Percentiles rank a stretch among this genome's conserved stretches.
phyloP scores from a whole-genome alignment of 1,139 yeast genomes.

The Saccharomyces uvarum region DNA sequence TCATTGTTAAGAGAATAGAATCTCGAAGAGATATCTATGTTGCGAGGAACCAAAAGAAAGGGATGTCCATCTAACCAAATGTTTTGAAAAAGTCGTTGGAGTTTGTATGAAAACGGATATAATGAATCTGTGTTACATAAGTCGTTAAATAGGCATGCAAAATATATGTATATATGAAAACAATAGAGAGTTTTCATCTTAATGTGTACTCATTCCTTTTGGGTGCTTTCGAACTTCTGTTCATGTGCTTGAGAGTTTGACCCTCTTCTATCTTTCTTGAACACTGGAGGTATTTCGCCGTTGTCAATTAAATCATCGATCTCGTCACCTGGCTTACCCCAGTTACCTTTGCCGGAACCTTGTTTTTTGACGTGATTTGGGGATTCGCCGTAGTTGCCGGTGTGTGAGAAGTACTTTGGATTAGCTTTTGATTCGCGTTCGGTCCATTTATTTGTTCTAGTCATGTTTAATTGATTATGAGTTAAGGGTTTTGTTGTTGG shows the following conservation, averaged over 20 bases:
- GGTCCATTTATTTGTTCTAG: constrained; percentile 81
- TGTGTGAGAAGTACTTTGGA: constrained; percentile 70
- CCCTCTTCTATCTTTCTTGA: constrained; percentile 39
- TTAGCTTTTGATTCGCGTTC: constrained; percentile 51
- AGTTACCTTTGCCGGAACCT: constrained; percentile 77
- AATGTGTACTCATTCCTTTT: constrained; percentile 9
- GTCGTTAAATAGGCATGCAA: constrained; percentile 1
- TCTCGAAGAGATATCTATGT: constrained; percentile 27
- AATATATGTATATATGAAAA: constrained; percentile 5
- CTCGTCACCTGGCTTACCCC: constrained; percentile 71
- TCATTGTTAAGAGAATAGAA: constrained; percentile 30
- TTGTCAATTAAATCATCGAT: constrained; percentile 41
- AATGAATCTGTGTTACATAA: not conserved
- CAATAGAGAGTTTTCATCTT: not conserved
- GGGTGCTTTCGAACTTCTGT: constrained; percentile 30
- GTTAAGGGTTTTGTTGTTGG: not conserved
- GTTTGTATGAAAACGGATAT: not conserved
- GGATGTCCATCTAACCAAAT: constrained; percentile 9
- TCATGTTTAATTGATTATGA: constrained; percentile 39
- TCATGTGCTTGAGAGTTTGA: constrained; percentile 38
- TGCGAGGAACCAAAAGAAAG: constrained; percentile 33
- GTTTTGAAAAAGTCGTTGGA: not conserved
- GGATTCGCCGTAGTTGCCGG: constrained; percentile 56
- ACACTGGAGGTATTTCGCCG: constrained; percentile 38
- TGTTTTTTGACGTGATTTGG: constrained; percentile 74